Percentiles rank a stretch among this genome's conserved stretches.
phyloP scores from a whole-genome alignment of 2,329 filamentous ascomycete species.

The Sporothrix brasiliensis region DNA sequence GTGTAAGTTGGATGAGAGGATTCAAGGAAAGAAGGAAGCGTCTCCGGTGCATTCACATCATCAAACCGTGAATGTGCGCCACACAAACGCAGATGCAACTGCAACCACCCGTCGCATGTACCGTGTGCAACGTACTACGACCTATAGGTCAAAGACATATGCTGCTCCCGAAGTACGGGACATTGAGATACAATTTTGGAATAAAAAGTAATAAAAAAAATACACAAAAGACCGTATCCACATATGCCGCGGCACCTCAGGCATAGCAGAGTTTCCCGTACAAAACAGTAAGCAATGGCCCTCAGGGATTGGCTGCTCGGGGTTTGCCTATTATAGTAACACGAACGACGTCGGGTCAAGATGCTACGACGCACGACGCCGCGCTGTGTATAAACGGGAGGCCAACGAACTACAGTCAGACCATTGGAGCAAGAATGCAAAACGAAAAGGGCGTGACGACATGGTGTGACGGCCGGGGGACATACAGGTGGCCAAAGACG shows the following conservation, averaged over 20 bases:
- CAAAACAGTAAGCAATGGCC: no score
- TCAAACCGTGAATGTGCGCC: neutral
- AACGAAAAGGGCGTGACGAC: constrained; percentile 4
- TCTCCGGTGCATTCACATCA: neutral
- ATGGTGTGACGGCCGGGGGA: neutral
- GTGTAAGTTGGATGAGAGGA: neutral
- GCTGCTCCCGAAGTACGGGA: no score
- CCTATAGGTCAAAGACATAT: neutral
- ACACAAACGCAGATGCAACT: neutral
- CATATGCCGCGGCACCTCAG: no score
- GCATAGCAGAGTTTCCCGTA: no score
- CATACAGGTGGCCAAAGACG: neutral
- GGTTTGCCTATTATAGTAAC: no score
- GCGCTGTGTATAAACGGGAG: no score
- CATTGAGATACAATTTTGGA: neutral
- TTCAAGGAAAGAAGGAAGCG: neutral
- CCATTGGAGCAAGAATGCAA: no score
- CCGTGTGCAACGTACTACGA: neutral
- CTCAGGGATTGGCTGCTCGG: no score
- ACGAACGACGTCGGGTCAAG: no score
- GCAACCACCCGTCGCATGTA: neutral
- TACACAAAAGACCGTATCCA: no score
- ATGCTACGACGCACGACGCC: no score
- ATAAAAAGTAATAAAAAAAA: neutral
- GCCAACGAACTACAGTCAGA: no score